Percentiles rank a stretch among this genome's conserved stretches.
Evolutionary conservation across 768 basidiomycete genomes (phyloP).

Genomic region (Agrocybe praecox): DNA sequence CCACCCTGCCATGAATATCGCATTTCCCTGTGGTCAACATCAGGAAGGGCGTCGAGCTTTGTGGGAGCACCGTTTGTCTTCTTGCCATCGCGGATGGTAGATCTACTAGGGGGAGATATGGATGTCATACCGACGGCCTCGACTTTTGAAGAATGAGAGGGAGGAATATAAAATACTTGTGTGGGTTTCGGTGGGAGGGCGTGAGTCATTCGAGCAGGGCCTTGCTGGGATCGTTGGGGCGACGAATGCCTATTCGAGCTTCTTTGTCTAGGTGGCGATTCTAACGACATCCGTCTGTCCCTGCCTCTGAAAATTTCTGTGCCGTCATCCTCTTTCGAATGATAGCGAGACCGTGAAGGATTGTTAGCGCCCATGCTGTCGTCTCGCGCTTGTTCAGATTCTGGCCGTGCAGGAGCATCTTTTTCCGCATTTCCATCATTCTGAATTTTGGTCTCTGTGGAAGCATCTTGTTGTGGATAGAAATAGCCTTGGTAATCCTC

Average conservation of each 20-base stretch:
- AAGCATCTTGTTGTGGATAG: slow-evolving; percentile 21
- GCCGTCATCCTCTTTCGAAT: slow-evolving; percentile 5
- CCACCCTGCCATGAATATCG: slow-evolving; percentile 51
- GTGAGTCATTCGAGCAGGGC: slow-evolving; percentile 54
- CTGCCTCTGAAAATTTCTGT: slow-evolving; percentile 2
- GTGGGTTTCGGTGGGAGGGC: slow-evolving; percentile 71
- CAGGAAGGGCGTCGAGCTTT: slow-evolving; percentile 26
- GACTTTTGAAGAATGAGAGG: slow-evolving; percentile 60
- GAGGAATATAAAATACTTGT: slow-evolving; percentile 52
- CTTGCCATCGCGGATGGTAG: slow-evolving; percentile 40
- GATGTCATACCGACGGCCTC: slow-evolving; percentile 65
- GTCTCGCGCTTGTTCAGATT: slow-evolving; percentile 11
- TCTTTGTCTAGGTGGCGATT: slow-evolving; percentile 17
- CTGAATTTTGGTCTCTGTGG: not conserved
- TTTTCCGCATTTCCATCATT: not conserved
- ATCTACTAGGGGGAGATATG: slow-evolving; percentile 25
- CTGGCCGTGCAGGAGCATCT: slow-evolving; percentile 7
- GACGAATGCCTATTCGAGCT: slow-evolving; percentile 15
- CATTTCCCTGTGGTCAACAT: slow-evolving; percentile 54
- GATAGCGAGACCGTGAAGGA: slow-evolving; percentile 7
- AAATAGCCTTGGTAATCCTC: slow-evolving; percentile 63
- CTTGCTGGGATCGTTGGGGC: slow-evolving; percentile 24
- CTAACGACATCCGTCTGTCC: not conserved
- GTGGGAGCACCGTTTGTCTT: slow-evolving; percentile 27
- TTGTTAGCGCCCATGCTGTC: slow-evolving; percentile 19